Conservation (phyloP, 2,329 filamentous ascomycete genomes). For the Epichloe gansuensis region DNA sequence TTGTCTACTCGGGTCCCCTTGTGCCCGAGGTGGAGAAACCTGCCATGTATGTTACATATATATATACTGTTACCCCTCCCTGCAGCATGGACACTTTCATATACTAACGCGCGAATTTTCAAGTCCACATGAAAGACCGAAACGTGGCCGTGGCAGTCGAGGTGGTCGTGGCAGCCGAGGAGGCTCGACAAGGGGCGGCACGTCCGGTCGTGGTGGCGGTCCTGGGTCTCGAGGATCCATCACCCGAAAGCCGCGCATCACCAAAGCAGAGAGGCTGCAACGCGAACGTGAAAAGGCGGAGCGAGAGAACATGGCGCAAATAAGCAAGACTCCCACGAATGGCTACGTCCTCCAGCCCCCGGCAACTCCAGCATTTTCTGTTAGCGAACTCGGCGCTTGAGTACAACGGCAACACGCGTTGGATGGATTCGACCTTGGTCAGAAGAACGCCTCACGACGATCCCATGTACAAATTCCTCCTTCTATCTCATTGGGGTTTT, state of each 20-base stretch:
- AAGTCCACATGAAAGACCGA: constrained; percentile 61
- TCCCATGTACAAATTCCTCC: not conserved
- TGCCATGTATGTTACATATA: constrained; percentile 23
- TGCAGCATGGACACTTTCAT: not conserved
- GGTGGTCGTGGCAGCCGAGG: constrained; percentile 46
- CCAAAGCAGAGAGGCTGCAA: constrained; percentile 71
- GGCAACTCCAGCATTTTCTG: constrained; percentile 23
- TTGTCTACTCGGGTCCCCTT: constrained; percentile 89
- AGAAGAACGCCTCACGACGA: not conserved
- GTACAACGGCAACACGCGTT: too few species aligned
- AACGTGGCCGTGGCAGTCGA: constrained; percentile 47
- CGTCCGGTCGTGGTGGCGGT: constrained; percentile 34
- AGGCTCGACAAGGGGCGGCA: constrained; percentile 43
- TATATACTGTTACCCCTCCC: too few species aligned
- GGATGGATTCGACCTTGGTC: not conserved
- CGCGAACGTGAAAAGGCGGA: constrained; percentile 73
- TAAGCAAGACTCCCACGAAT: constrained; percentile 25
- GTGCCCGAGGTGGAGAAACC: constrained; percentile 76
- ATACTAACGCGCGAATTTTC: constrained; percentile 2
- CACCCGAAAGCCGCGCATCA: constrained; percentile 70
- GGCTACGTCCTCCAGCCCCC: constrained; percentile 26
- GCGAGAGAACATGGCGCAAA: constrained; percentile 40
- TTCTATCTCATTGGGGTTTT: too few species aligned
- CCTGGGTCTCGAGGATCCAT: constrained; percentile 64
- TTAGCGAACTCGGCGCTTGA: constrained; percentile 24